Conservation (phyloP, 2,329 filamentous ascomycete genomes). For the Ambrosiella cleistominuta region DNA sequence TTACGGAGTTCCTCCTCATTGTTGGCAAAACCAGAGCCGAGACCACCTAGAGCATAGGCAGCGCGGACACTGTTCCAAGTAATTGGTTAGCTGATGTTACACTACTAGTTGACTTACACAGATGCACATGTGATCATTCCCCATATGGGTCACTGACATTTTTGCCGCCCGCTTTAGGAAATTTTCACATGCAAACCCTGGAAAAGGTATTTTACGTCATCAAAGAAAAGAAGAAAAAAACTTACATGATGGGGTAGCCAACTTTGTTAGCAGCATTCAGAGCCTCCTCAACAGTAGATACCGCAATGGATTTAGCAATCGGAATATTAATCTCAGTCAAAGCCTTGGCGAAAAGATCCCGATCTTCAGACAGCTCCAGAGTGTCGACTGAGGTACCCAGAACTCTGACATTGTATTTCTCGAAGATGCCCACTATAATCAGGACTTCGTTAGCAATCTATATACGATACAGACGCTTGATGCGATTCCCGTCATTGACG, state of each 20-base stretch:
- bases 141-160: neutral
- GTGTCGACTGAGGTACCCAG: slow-evolving; percentile 90
- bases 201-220: neutral
- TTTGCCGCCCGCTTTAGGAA: neutral
- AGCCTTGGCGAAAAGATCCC: slow-evolving; percentile 89
- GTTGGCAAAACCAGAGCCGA: slow-evolving; percentile 90
- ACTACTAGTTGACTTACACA: slow-evolving; percentile 6
- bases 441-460: neutral
- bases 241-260: slow-evolving; percentile 77
- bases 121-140: slow-evolving; percentile 1
- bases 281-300: slow-evolving; percentile 79
- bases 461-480: slow-evolving; percentile 1
- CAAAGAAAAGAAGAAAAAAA: neutral
- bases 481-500: neutral
- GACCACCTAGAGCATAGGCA: slow-evolving; percentile 86
- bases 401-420: slow-evolving; percentile 88
- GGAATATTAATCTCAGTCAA: slow-evolving; percentile 95
- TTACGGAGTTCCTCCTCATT: slow-evolving; percentile 88
- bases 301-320: slow-evolving; percentile 89
- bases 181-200: neutral
- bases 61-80: slow-evolving; percentile 47
- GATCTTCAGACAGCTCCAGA: slow-evolving; percentile 70
- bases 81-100: neutral
- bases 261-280: slow-evolving; percentile 70
- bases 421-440: slow-evolving; percentile 56